phyloP scores from a whole-genome alignment of 2,329 filamentous ascomycete genomes.

The Arthrobotrys conoides region DNA sequence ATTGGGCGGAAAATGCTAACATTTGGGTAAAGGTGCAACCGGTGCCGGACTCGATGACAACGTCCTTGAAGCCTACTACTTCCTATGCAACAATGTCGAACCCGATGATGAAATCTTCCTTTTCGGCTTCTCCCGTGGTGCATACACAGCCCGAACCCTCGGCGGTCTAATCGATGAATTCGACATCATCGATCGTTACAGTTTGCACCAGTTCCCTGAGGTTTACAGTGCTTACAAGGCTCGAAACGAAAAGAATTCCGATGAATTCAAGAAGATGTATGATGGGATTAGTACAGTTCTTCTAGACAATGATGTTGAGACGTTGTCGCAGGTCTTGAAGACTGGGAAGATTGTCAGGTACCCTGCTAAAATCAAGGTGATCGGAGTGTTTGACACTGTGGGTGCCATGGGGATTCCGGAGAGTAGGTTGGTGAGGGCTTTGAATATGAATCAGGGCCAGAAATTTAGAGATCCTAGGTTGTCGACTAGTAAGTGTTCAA shows the following conservation, averaged over 20 bases:
- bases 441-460: constrained; percentile 59
- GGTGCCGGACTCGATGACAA: constrained; percentile 66
- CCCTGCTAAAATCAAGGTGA: constrained; percentile 63
- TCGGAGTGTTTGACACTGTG: constrained; percentile 66
- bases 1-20: background rate
- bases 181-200: constrained; percentile 58
- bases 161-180: constrained; percentile 53
- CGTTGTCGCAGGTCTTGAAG: constrained; percentile 38
- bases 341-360: constrained; percentile 54
- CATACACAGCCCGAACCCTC: constrained; percentile 51
- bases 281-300: constrained; percentile 46
- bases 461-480: constrained; percentile 56
- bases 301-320: constrained; percentile 48
- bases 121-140: constrained; percentile 55
- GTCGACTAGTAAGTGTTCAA: constrained; percentile 34
- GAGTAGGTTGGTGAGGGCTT: constrained; percentile 60
- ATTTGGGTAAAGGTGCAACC: constrained; percentile 59
- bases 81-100: constrained; percentile 75
- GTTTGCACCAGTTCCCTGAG: constrained; percentile 46
- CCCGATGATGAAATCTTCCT: constrained; percentile 73
- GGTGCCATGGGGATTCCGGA: constrained; percentile 65
- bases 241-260: constrained; percentile 40
- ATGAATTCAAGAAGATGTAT: constrained; percentile 55
- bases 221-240: constrained; percentile 57
- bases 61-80: constrained; percentile 75